Conservation (phyloP, 805 yeast species). For the Candida gorgasii region DNA sequence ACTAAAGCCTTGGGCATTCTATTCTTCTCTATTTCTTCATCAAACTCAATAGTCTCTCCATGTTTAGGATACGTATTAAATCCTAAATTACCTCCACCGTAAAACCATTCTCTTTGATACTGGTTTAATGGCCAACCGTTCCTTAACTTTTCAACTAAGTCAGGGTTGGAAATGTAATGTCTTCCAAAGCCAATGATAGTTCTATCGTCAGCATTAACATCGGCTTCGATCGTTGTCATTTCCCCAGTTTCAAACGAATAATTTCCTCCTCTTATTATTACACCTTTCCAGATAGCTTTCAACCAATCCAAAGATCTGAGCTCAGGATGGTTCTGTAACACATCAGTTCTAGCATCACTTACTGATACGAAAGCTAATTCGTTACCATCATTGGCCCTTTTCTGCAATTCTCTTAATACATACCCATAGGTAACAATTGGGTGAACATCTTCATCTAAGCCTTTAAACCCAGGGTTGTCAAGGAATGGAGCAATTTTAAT, state of each 20-base stretch:
- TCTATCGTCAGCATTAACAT: slow-evolving; percentile 23
- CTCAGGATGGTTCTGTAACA: slow-evolving; percentile 20
- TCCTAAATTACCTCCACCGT: slow-evolving; percentile 27
- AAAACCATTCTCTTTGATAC: slow-evolving; percentile 44
- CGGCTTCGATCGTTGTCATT: slow-evolving; percentile 1
- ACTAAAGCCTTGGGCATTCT: slow-evolving; percentile 11
- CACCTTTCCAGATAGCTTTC: slow-evolving; percentile 33
- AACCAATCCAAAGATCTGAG: slow-evolving; percentile 17
- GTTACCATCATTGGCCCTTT: slow-evolving; percentile 25
- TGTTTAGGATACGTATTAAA: slow-evolving; percentile 21
- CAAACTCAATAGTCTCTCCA: slow-evolving; percentile 14
- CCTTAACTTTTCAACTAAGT: slow-evolving; percentile 36
- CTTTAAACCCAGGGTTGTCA: slow-evolving; percentile 13
- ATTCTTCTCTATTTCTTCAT: slow-evolving; percentile 16
- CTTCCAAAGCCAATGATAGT: slow-evolving; percentile 48
- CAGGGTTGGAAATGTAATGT: slow-evolving; percentile 48
- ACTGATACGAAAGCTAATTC: slow-evolving; percentile 38
- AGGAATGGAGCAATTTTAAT: slow-evolving; percentile 37
- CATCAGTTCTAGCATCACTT: slow-evolving; percentile 15
- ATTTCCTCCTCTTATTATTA: slow-evolving; percentile 21
- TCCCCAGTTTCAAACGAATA: slow-evolving; percentile 14
- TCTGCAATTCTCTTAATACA: slow-evolving; percentile 31
- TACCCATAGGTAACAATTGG: slow-evolving; percentile 32
- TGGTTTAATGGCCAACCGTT: slow-evolving; percentile 22
- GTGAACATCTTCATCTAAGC: slow-evolving; percentile 14